phyloP scores from a whole-genome alignment of 495 filamentous ascomycete species.

The Cercophora scortea region DNA sequence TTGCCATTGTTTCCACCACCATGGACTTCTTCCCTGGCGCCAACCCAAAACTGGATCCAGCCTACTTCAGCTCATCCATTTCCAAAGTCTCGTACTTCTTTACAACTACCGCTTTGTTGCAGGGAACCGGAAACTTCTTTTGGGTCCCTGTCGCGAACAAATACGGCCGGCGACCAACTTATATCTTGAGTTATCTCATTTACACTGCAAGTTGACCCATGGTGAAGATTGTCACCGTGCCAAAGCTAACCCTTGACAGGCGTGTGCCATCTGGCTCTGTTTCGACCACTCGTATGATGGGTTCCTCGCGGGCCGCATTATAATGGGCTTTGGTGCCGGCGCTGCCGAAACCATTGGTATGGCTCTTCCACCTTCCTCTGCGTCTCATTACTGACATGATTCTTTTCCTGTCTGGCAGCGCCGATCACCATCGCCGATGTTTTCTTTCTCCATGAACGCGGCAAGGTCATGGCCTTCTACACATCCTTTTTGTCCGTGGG shows the following conservation, averaged over 20 bases:
- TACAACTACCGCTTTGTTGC: constrained; percentile 40
- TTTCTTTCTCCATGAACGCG: constrained; percentile 53
- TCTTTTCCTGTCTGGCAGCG: constrained; percentile 6
- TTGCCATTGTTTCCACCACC: constrained; percentile 42
- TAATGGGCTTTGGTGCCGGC: constrained; percentile 46
- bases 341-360: constrained; percentile 42
- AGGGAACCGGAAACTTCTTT: constrained; percentile 44
- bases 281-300: constrained; percentile 35
- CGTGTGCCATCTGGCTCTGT: constrained; percentile 36
- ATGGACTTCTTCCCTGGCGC: constrained; percentile 36
- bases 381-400: neutral
- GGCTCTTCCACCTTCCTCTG: neutral
- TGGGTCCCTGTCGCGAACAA: constrained; percentile 51
- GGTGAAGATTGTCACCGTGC: neutral
- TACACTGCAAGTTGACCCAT: constrained; percentile 23
- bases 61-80: constrained; percentile 23
- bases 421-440: constrained; percentile 49
- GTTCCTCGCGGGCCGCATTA: constrained; percentile 37
- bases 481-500: constrained; percentile 39
- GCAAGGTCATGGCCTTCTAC: constrained; percentile 41
- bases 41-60: constrained; percentile 7
- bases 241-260: constrained; percentile 7
- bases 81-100: constrained; percentile 45
- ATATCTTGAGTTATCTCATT: constrained; percentile 38
- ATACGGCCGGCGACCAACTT: constrained; percentile 47